Percentiles rank a stretch among this genome's conserved stretches.
phyloP scores from a whole-genome alignment of 2,329 filamentous ascomycete species.

The Arthrobotrys sinensis region DNA sequence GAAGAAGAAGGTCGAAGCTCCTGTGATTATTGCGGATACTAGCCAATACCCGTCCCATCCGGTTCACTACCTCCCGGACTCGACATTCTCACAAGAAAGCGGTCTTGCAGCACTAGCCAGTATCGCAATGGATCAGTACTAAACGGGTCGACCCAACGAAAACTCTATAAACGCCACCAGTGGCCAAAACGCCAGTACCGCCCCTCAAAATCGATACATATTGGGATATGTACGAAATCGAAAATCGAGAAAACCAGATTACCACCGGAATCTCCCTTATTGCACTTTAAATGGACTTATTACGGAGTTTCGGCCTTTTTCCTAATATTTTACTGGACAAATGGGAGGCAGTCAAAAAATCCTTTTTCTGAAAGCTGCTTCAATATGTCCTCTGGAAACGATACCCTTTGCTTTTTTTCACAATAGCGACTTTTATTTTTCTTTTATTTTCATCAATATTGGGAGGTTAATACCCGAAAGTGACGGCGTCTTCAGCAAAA shows the following conservation, averaged over 20 bases:
- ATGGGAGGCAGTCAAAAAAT: slow-evolving; percentile 34
- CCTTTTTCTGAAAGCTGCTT: slow-evolving; percentile 14
- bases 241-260: slow-evolving; percentile 32
- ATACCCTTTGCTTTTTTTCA: slow-evolving; percentile 54
- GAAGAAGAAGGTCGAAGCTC: slow-evolving; percentile 63
- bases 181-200: slow-evolving; percentile 22
- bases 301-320: slow-evolving; percentile 45
- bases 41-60: slow-evolving; percentile 61
- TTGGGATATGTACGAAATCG: slow-evolving; percentile 14
- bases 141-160: not conserved
- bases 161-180: slow-evolving; percentile 42
- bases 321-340: slow-evolving; percentile 33
- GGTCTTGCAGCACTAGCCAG: slow-evolving; percentile 64
- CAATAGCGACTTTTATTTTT: slow-evolving; percentile 37
- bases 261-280: slow-evolving; percentile 29
- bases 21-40: slow-evolving; percentile 55
- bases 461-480: slow-evolving; percentile 28
- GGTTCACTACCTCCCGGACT: slow-evolving; percentile 61
- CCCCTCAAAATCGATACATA: slow-evolving; percentile 13
- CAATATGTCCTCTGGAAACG: slow-evolving; percentile 44
- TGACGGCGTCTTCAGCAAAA: slow-evolving; percentile 23
- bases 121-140: slow-evolving; percentile 64
- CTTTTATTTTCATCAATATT: slow-evolving; percentile 19
- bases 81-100: slow-evolving; percentile 63
- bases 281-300: slow-evolving; percentile 27